phyloP scores from a whole-genome alignment of 2,329 filamentous ascomycete genomes.

The Cordyceps militaris region DNA sequence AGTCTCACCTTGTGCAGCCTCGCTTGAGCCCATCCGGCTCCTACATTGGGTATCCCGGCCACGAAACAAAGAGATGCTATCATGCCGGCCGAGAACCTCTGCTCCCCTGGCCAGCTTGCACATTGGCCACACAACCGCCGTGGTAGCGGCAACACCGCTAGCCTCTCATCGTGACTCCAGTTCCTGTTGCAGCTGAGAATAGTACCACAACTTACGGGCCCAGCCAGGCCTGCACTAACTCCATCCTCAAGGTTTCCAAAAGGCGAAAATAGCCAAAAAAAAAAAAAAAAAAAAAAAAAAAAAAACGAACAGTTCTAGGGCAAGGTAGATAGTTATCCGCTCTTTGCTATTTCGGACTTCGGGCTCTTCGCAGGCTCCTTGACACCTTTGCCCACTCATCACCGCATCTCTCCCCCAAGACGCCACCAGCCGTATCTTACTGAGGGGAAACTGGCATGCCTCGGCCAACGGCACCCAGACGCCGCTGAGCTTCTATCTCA shows the following conservation, averaged over 20 bases:
- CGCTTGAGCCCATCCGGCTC: background rate
- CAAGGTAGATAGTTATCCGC: too few species aligned
- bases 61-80: background rate
- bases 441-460: background rate
- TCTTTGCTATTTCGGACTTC: background rate
- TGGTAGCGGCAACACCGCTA: background rate
- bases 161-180: background rate
- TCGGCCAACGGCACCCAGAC: background rate
- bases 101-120: background rate
- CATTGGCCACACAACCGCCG: too few species aligned
- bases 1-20: background rate
- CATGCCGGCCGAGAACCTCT: background rate
- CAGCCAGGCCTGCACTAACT: too few species aligned
- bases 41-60: background rate
- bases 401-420: background rate
- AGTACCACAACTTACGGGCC: too few species aligned
- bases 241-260: background rate
- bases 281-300: too few species aligned
- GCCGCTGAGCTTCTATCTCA: background rate
- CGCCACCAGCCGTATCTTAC: background rate
- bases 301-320: too few species aligned
- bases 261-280: background rate
- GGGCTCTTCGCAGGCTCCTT: background rate
- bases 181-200: background rate
- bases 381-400: background rate